Percentiles rank a stretch among this genome's conserved stretches.
These are phyloP conservation scores for Plasmodium inui DNA, from an alignment of 169 alveolate genomes.

Conservation along the genomic window DNA sequence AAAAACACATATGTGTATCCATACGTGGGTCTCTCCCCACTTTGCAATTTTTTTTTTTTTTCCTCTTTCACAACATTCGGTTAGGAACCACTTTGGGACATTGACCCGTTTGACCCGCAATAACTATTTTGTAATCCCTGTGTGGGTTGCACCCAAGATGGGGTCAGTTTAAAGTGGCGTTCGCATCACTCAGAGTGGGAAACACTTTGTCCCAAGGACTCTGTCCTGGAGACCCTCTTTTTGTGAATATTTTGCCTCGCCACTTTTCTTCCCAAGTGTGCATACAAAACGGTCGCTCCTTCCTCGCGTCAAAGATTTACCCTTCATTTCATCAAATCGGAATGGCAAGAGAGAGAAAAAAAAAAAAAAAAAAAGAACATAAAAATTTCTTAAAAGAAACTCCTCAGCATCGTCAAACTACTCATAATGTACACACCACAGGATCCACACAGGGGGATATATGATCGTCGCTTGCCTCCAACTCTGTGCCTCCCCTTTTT, in stretches of 20 bases:
- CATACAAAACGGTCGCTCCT: neutral
- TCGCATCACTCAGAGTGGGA: neutral
- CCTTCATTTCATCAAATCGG: neutral
- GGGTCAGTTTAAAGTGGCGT: neutral
- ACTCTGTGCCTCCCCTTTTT: neutral
- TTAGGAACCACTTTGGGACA: neutral
- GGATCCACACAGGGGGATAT: neutral
- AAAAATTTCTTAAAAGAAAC: neutral
- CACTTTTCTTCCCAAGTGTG: neutral
- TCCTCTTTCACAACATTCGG: neutral
- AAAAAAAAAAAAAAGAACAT: neutral
- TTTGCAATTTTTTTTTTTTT: neutral
- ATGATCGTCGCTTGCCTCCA: neutral
- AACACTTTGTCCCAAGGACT: neutral
- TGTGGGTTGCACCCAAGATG: neutral
- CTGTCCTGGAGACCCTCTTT: neutral
- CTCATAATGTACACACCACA: neutral
- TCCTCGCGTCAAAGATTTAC: neutral
- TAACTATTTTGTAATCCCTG: neutral
- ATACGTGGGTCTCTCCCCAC: neutral
- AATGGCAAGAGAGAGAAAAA: neutral
- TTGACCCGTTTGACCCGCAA: neutral
- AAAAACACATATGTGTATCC: neutral
- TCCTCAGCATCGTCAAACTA: neutral
- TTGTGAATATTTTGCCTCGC: neutral